Base-by-base conservation (phyloP, 306 rosid genomes). In the Macrotyloma uniflorum region DNA sequence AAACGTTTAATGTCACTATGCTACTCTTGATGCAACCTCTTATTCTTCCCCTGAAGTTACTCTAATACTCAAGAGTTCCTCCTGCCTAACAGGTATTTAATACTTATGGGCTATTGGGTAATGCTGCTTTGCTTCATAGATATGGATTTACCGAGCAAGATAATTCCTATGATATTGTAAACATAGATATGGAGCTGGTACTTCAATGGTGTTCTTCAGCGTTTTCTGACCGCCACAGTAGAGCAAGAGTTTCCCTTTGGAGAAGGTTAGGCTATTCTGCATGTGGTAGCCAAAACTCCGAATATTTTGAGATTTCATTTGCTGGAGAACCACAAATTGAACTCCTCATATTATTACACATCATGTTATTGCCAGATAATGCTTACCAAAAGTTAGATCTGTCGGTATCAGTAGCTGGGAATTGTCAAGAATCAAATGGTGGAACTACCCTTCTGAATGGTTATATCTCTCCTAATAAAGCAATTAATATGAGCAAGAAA, bases 121-220 rank as follows among this genome's bases (percentile, higher is more conserved):
- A 94, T 76, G 98, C 97, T 64, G 98, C 97, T 55, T 84, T 94
- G 85, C 97, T 94, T 77, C 95, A 94, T 76, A 87, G 98, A 83
- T 94, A 92, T 20, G 97, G 97, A 72, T 94, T 94, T 79, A 90
- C 97, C 3, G 98, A 92, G 87, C 88, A 88, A 54, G 82, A 92
- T 75, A 94, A 94, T 70, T 59, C 85, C 13, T 90, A 82, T 43
- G 92, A 92, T 81, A 92, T 94, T 47, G 93, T 92, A 46, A 94
- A 94, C 88, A 87, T 92, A 38, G 97, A 92, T 77, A 76, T 94
- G 85, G 92, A 90, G 47, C 86, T 92, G 47, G 91, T 94, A 24
- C 85, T 81, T 70, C 83, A 87, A 35, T 94, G 95, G 97, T 80
- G 92, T 79, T 85, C 89, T 3, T 83, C 89, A 57, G 26, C 79